phyloP scores from a whole-genome alignment of 805 yeast species.

The Kazachstania bromeliacearum region DNA sequence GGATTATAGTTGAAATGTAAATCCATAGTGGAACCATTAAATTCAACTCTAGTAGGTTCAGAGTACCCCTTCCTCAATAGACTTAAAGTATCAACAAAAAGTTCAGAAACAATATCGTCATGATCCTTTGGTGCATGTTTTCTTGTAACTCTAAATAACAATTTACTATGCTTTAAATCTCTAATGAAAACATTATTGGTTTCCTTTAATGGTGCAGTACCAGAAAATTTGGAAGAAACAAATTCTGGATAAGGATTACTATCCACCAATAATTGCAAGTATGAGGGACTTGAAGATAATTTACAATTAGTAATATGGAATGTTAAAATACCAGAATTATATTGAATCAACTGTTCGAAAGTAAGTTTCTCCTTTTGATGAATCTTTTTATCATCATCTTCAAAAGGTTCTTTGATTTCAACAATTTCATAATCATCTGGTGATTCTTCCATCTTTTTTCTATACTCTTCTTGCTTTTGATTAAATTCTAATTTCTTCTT shows the following conservation, averaged over 20 bases:
- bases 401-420: slow-evolving; percentile 36
- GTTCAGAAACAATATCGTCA: slow-evolving; percentile 45
- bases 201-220: slow-evolving; percentile 38
- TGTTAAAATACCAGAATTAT: slow-evolving; percentile 52
- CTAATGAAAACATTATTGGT: slow-evolving; percentile 55
- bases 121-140: slow-evolving; percentile 38
- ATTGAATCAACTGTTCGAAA: slow-evolving; percentile 41
- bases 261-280: slow-evolving; percentile 54
- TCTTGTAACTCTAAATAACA: slow-evolving; percentile 49
- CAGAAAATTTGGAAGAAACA: slow-evolving; percentile 40
- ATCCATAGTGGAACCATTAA: slow-evolving; percentile 35
- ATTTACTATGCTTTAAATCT: slow-evolving; percentile 54
- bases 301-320: slow-evolving; percentile 45
- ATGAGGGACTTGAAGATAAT: slow-evolving; percentile 39
- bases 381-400: slow-evolving; percentile 24
- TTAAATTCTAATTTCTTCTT: slow-evolving; percentile 32
- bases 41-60: slow-evolving; percentile 37
- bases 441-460: slow-evolving; percentile 42
- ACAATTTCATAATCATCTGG: slow-evolving; percentile 64
- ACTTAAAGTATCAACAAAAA: slow-evolving; percentile 41
- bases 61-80: slow-evolving; percentile 42
- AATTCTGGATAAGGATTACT: slow-evolving; percentile 54
- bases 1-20: slow-evolving; percentile 57
- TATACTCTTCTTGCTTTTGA: slow-evolving; percentile 40
- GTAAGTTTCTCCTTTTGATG: slow-evolving; percentile 37